phyloP scores from a whole-genome alignment of 768 basidiomycete species.

The Leccinum ochraceum region DNA sequence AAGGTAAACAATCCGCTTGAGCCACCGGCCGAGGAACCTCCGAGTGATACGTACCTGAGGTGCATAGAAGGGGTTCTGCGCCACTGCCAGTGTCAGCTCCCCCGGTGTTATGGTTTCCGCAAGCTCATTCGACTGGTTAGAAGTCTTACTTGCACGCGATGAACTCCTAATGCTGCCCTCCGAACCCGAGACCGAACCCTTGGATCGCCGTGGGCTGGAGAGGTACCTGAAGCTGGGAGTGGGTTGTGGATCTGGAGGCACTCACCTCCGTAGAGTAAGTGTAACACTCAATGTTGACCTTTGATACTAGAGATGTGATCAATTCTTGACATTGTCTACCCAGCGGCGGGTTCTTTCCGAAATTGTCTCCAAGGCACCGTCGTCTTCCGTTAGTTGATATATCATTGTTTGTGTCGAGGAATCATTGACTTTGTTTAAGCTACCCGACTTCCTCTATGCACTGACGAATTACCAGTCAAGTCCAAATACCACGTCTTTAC shows the following conservation, averaged over 20 bases:
- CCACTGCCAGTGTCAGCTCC: slow-evolving; percentile 31
- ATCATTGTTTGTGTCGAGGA: slow-evolving; percentile 3
- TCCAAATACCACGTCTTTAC: not conserved
- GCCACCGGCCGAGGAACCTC: not conserved
- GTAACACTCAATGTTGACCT: slow-evolving; percentile 6
- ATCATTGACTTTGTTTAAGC: slow-evolving; percentile 39
- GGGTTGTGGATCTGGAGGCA: slow-evolving; percentile 50
- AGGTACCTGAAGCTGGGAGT: slow-evolving; percentile 44
- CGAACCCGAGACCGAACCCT: slow-evolving; percentile 40
- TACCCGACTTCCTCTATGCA: slow-evolving; percentile 67
- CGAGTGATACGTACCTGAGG: slow-evolving; percentile 21
- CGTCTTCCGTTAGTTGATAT: slow-evolving; percentile 52
- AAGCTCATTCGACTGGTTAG: slow-evolving; percentile 28
- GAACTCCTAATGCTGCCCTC: slow-evolving; percentile 34
- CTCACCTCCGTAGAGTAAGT: slow-evolving; percentile 61
- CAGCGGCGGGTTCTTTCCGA: slow-evolving; percentile 47
- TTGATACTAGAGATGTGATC: slow-evolving; percentile 60
- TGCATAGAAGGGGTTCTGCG: slow-evolving; percentile 15
- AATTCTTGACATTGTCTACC: slow-evolving; percentile 55
- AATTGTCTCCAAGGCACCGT: slow-evolving; percentile 49
- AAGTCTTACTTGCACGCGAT: slow-evolving; percentile 25
- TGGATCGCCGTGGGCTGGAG: slow-evolving; percentile 32
- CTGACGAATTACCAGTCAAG: slow-evolving; percentile 40
- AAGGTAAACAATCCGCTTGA: slow-evolving; percentile 31
- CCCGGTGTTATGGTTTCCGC: slow-evolving; percentile 32